These are phyloP conservation scores for Diospyros kaki DNA, from an alignment of 148 eudicot species.

Conservation along the genomic window DNA sequence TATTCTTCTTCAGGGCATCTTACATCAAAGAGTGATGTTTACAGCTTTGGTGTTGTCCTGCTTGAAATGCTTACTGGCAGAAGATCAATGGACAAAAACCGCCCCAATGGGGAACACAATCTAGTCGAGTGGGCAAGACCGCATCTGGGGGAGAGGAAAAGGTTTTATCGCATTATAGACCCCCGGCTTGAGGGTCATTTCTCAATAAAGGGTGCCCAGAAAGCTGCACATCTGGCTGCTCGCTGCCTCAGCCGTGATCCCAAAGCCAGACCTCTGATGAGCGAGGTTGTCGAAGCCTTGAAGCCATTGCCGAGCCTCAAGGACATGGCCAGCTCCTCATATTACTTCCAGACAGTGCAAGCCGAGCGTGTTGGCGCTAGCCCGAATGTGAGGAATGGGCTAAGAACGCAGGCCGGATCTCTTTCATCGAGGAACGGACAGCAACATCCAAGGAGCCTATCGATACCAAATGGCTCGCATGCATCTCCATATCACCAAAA, in stretches of 20 bases:
- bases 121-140: constrained; percentile 83
- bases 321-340: constrained; percentile 76
- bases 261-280: constrained; percentile 66
- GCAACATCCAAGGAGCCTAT: constrained; percentile 57
- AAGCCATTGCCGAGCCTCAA: constrained; percentile 64
- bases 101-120: constrained; percentile 77
- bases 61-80: constrained; percentile 74
- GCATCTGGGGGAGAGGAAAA: constrained; percentile 56
- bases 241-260: constrained; percentile 79
- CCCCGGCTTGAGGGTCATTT: constrained; percentile 78
- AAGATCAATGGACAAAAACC: constrained; percentile 79
- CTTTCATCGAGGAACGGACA: constrained; percentile 43
- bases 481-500: constrained; percentile 62
- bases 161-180: constrained; percentile 63
- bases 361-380: constrained; percentile 48
- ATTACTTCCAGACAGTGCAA: constrained; percentile 64
- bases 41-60: constrained; percentile 74
- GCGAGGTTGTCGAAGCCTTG: constrained; percentile 58
- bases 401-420: constrained; percentile 22
- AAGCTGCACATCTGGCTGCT: constrained; percentile 67
- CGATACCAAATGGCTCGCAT: constrained; percentile 62
- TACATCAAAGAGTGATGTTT: constrained; percentile 73
- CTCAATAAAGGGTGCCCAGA: constrained; percentile 73
- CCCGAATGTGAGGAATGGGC: constrained; percentile 42
- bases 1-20: constrained; percentile 49